phyloP scores from a whole-genome alignment of 768 basidiomycete species.

The Agrocybe chaxingu region DNA sequence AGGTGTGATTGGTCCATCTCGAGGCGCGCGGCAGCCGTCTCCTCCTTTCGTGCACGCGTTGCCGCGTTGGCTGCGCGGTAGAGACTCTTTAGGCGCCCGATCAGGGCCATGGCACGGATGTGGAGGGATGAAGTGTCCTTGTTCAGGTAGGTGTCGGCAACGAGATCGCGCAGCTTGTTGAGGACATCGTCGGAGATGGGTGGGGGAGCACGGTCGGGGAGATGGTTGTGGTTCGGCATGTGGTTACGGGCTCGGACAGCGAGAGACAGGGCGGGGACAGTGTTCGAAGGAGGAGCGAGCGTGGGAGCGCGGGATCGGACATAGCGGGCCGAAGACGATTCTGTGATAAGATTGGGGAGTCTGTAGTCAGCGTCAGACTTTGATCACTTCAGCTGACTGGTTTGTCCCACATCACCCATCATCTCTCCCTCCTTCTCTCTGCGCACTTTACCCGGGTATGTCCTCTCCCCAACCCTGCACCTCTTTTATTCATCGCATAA shows the following conservation, averaged over 20 bases:
- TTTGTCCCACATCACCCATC: slow-evolving; percentile 16
- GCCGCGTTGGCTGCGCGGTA: slow-evolving; percentile 72
- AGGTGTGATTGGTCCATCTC: slow-evolving; percentile 92
- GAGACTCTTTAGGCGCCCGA: slow-evolving; percentile 75
- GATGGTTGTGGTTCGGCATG: slow-evolving; percentile 10
- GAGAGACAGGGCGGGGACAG: slow-evolving; percentile 9
- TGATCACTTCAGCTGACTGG: slow-evolving; percentile 6
- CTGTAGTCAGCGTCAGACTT: slow-evolving; percentile 11
- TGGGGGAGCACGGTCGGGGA: slow-evolving; percentile 9
- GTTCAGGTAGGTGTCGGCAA: slow-evolving; percentile 38
- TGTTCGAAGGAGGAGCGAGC: slow-evolving; percentile 4
- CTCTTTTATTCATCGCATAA: slow-evolving; percentile 1
- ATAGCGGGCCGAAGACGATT: slow-evolving; percentile 20
- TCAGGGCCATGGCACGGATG: slow-evolving; percentile 70
- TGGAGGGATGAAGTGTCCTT: slow-evolving; percentile 52
- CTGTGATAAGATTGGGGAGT: slow-evolving; percentile 21
- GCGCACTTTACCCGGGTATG: slow-evolving; percentile 9
- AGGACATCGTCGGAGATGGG: slow-evolving; percentile 46
- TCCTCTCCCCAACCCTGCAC: slow-evolving; percentile 10
- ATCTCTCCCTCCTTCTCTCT: slow-evolving; percentile 8
- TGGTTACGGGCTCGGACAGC: slow-evolving; percentile 7
- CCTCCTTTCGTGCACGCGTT: slow-evolving; percentile 65
- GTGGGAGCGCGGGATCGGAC: slow-evolving; percentile 18
- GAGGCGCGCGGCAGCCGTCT: slow-evolving; percentile 73
- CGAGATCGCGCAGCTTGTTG: slow-evolving; percentile 62